Evolutionary conservation across 306 rosid genomes (phyloP), one percentile per base, ranked within the genome.

Genomic region (Pyrus communis): DNA sequence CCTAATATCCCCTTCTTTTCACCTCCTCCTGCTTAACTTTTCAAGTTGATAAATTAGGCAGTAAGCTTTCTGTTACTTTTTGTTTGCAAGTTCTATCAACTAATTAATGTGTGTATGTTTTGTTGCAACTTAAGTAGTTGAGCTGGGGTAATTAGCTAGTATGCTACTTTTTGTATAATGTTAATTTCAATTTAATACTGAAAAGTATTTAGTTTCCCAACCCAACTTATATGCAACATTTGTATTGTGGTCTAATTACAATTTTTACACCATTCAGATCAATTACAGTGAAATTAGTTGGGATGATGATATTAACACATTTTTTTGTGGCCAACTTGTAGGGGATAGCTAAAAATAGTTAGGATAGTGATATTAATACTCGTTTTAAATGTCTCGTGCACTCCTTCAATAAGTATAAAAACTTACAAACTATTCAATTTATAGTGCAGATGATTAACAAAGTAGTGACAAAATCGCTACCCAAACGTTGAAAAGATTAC

Each of bases 21-120:
- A 38, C 76, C 69, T 69, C 69, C 81, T 69, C 60, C 75, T 70
- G 62, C 61, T 45, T 74, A 62, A 40, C 52, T 59, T 58, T 58
- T 33, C n/a, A 14, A 23, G 55, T 59, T 55, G 2, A 22, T 14
- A 3, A 11, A 22, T 40, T 45, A 45, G 1, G 0, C 0, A 46
- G n/a, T 59, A 11, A 21, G 68, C 31, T 15, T 40, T 59, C 4
- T 73, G 55, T 54, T 58, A 59, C 55, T 73, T 38, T 14, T 30
- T 30, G 1, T 25, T 35, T 35, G 11, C 43, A 22, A 25, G 40
- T 73, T 59, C 45, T 25, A 11, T 15, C 69, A 43, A 67, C 27
- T 57, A 49, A 22, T 55, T 55, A 46, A 9, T 9, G 61, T 2
- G 27, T 57, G 61, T 43, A 2, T 11, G 18, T 2, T 51, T 60